Conservation (phyloP, 768 basidiomycete genomes). For the Podaxis rugospora region DNA sequence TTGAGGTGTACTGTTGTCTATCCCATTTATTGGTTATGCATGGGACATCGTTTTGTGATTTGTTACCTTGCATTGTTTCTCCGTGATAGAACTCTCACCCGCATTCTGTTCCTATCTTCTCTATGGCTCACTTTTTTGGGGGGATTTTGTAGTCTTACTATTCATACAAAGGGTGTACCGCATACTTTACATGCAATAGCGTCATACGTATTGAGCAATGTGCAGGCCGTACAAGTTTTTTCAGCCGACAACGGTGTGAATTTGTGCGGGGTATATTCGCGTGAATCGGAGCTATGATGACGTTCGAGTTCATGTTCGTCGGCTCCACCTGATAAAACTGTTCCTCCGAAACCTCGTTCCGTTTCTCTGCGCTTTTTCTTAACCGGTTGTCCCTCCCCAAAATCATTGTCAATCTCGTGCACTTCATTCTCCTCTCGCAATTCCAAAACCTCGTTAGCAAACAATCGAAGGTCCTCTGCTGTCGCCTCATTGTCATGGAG, state of each 20-base stretch:
- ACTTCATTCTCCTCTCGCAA: conserved; percentile 61
- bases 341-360: conserved; percentile 70
- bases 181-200: conserved; percentile 43
- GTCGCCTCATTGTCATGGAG: conserved; percentile 59
- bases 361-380: conserved; percentile 47
- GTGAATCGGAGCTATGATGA: conserved; percentile 22
- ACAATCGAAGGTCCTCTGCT: conserved; percentile 46
- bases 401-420: conserved; percentile 48
- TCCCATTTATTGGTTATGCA: conserved; percentile 15
- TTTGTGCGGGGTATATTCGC: conserved; percentile 17
- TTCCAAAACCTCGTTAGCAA: conserved; percentile 60
- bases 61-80: conserved; percentile 10
- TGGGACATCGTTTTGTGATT: conserved; percentile 18
- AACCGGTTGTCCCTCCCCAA: conserved; percentile 32
- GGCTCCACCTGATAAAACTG: conserved; percentile 49
- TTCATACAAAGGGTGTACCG: conserved; percentile 34
- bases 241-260: conserved; percentile 18
- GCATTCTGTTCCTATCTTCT: conserved; percentile 12
- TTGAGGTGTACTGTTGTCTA: conserved; percentile 3
- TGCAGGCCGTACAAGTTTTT: conserved; percentile 54
- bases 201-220: conserved; percentile 47
- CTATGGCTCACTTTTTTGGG: conserved; percentile 12
- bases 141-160: conserved; percentile 22
- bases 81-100: conserved; percentile 6
- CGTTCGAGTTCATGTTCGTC: conserved; percentile 11